Base-by-base conservation (phyloP, 768 basidiomycete species). In the Dioszegia hungarica region DNA sequence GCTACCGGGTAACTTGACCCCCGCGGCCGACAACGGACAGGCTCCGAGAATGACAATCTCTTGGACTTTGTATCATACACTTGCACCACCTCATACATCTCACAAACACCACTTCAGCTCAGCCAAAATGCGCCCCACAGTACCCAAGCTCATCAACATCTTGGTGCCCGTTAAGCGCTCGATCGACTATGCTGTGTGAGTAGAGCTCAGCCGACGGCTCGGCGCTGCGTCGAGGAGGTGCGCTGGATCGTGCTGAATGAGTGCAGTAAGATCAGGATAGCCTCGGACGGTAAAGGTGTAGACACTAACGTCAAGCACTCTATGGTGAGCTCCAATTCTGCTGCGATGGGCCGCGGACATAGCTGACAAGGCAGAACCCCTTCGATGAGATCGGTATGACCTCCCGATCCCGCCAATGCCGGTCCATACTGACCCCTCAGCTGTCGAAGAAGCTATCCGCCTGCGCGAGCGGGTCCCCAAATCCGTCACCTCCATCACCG, bases 241-340 rank as follows among this genome's bases (percentile, higher is more conserved):
- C n/a, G n/a, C n/a, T n/a, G n/a, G n/a, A n/a, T n/a, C n/a, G n/a
- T 33, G 31, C 52, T 54, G 47, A 48, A n/a, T n/a, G 17, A 29
- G 19, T 50, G n/a, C 47, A 78, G 78, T 78, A 98, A 97, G 82
- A 95, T 99, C 79, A 88, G 94, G 49, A 90, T 99, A 47, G 94
- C 94, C 74, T 84, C 91, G 5, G 85, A 88, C 63, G 90, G 95
- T 72, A 95, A 91, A 33, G 95, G 92, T 14, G 85, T 99, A 38
- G 94, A 99, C 80, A 86, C 89, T 54, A 91, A 87, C 76, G 94
- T 95, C 66, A 99, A 99, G 82, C 95, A 99, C 79, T 93, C 91
- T 1, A 97, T 99, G 93, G 94, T 92, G 63, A 64, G 85, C 25
- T 38, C 25, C 8, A 25, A 24, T 34, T 15, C 8, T 44, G 48